Evolutionary conservation across 495 filamentous ascomycete species (phyloP).

Genomic region (Aspergillus olivimuriae): DNA sequence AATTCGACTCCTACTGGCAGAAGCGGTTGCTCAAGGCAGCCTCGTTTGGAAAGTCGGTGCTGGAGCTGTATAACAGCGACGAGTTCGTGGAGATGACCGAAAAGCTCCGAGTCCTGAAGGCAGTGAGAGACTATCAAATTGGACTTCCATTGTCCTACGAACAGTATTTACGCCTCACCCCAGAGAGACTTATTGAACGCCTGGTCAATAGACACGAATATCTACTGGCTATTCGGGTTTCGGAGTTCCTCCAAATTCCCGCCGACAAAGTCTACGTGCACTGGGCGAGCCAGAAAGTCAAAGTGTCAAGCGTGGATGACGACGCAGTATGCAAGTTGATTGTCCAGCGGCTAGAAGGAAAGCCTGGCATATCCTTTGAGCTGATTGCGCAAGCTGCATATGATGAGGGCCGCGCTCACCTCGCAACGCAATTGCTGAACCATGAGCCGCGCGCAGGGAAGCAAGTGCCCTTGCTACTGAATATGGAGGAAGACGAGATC

Average conservation of each 20-base stretch:
- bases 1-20: conserved; percentile 86
- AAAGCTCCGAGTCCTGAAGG: conserved; percentile 84
- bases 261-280: conserved; percentile 90
- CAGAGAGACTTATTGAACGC: conserved; percentile 77
- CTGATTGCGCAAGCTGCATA: conserved; percentile 90
- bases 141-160: conserved; percentile 90
- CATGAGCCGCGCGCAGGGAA: conserved; percentile 89
- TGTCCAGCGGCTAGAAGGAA: conserved; percentile 77
- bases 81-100: conserved; percentile 99
- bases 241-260: conserved; percentile 78
- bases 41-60: conserved; percentile 92
- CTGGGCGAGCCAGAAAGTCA: conserved; percentile 94
- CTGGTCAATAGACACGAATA: conserved; percentile 88
- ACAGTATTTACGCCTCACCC: conserved; percentile 80
- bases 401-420: conserved; percentile 79
- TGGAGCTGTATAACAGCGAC: conserved; percentile 94
- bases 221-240: conserved; percentile 81
- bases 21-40: conserved; percentile 92
- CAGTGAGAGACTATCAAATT: conserved; percentile 82
- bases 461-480: conserved; percentile 89
- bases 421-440: conserved; percentile 87
- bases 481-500: conserved; percentile 93
- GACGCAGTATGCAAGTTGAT: conserved; percentile 82
- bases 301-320: conserved; percentile 75
- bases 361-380: conserved; percentile 90